Evolutionary conservation across 139 green algal species (phyloP).

Genomic region (Deuterostichococcus epilithicus): DNA sequence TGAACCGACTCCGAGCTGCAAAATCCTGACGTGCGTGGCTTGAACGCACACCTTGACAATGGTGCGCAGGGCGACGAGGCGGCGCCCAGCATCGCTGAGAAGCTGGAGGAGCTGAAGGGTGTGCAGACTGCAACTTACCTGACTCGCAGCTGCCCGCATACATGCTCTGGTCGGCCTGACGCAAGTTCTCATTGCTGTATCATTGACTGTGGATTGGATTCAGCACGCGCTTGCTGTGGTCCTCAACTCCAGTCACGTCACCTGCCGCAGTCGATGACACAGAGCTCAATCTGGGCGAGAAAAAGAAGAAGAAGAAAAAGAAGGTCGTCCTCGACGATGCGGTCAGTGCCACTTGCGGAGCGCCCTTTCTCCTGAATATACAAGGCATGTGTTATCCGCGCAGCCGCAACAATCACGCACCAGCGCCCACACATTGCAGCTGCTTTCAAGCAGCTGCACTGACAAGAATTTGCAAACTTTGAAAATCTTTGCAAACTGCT

Average conservation of each 20-base stretch:
- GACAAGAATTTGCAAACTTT: too few species aligned
- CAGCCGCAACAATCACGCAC: not conserved
- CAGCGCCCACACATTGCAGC: not conserved
- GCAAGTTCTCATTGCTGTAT: not conserved
- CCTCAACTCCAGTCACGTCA: not conserved
- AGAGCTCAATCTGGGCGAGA: slow-evolving; percentile 31
- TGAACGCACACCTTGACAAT: too few species aligned
- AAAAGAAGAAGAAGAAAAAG: slow-evolving; percentile 50
- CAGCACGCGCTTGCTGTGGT: too few species aligned
- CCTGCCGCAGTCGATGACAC: slow-evolving; percentile 12
- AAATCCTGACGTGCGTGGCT: too few species aligned
- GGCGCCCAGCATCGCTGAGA: slow-evolving; percentile 11
- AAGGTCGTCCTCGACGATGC: slow-evolving; percentile 11
- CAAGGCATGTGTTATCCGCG: not conserved
- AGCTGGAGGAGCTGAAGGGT: slow-evolving; percentile 40
- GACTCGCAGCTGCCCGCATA: not conserved
- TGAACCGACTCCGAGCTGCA: too few species aligned
- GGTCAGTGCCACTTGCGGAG: not conserved
- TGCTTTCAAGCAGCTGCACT: not conserved
- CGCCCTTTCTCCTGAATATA: not conserved
- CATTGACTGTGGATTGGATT: not conserved
- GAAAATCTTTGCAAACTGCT: not conserved
- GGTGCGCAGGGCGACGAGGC: not conserved
- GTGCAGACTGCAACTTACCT: not conserved
- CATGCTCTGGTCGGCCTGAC: too few species aligned